phyloP scores from a whole-genome alignment of 31 red algal genomes.

The Endocladia muricata region DNA sequence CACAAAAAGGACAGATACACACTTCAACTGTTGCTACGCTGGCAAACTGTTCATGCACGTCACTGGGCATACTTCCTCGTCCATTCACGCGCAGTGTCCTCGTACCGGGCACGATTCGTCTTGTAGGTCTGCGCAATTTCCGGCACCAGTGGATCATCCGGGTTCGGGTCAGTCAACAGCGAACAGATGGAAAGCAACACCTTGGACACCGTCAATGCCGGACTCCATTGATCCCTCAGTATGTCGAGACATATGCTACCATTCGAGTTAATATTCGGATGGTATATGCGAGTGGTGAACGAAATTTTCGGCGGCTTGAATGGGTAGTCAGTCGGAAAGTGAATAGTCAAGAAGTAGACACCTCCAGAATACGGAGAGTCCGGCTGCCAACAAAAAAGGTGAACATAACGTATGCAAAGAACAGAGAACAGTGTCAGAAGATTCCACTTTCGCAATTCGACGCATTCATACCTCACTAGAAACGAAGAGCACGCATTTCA shows the following conservation, averaged over 20 bases:
- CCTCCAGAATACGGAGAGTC: conserved; percentile 97
- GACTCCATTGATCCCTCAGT: conserved; percentile 96
- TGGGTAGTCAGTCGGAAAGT: conserved; percentile 98
- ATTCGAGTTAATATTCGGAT: conserved; percentile 98
- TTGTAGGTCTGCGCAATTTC: conserved; percentile 98
- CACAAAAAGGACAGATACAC: background rate
- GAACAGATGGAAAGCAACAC: conserved; percentile 98
- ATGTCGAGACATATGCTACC: conserved; percentile 98
- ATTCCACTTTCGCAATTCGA: too few species aligned
- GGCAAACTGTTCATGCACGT: background rate
- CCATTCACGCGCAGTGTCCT: conserved; percentile 96
- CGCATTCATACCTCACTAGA: too few species aligned
- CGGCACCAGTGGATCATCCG: conserved; percentile 98
- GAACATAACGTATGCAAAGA: background rate
- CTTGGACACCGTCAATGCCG: conserved; percentile 95
- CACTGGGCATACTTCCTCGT: conserved; percentile 96
- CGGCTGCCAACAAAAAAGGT: conserved; percentile 26
- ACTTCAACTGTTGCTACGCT: background rate
- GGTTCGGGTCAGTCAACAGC: conserved; percentile 97
- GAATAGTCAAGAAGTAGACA: conserved; percentile 94
- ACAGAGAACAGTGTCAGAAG: background rate
- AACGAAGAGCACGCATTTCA: background rate
- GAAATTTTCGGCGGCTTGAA: conserved; percentile 98
- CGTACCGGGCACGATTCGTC: conserved; percentile 88
- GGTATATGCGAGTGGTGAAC: conserved; percentile 97